Percentiles rank a stretch among this genome's conserved stretches.
phyloP scores from a whole-genome alignment of 148 eudicot species.

The Spergularia marina region DNA sequence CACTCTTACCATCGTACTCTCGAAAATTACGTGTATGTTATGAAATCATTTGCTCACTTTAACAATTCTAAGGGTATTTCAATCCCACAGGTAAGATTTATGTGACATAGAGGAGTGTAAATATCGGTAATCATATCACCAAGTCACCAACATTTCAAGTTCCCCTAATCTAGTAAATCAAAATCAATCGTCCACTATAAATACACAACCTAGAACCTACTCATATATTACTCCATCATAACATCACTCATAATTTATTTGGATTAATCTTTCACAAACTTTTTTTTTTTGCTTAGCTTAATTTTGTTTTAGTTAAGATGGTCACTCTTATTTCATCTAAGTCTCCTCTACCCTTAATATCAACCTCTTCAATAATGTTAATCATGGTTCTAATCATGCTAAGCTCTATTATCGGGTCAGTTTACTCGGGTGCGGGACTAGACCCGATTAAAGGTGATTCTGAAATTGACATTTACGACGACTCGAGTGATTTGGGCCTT shows the following conservation, averaged over 20 bases:
- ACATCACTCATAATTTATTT: not conserved
- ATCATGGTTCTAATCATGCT: not conserved
- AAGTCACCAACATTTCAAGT: too few relatives aligned
- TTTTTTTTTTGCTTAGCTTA: not conserved
- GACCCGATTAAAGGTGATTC: not conserved
- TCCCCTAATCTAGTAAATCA: not conserved
- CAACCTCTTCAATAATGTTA: not conserved
- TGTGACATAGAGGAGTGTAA: not conserved
- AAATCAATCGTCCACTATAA: conserved; percentile 5
- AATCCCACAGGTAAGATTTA: conserved; percentile 11
- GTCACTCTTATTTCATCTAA: not conserved
- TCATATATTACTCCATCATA: not conserved
- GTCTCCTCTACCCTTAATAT: too few relatives aligned
- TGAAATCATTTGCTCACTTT: not conserved
- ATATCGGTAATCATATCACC: not conserved
- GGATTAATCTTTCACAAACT: not conserved
- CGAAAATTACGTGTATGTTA: not conserved
- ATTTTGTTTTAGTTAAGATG: conserved; percentile 10
- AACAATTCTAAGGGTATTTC: not conserved
- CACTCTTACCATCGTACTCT: not conserved
- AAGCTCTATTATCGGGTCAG: not conserved
- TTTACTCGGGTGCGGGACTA: not conserved
- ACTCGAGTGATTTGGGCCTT: conserved; percentile 16
- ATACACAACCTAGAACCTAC: not conserved
- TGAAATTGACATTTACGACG: not conserved